Conservation (phyloP, 169 alveolate species). For the Perkinsus marinus region DNA sequence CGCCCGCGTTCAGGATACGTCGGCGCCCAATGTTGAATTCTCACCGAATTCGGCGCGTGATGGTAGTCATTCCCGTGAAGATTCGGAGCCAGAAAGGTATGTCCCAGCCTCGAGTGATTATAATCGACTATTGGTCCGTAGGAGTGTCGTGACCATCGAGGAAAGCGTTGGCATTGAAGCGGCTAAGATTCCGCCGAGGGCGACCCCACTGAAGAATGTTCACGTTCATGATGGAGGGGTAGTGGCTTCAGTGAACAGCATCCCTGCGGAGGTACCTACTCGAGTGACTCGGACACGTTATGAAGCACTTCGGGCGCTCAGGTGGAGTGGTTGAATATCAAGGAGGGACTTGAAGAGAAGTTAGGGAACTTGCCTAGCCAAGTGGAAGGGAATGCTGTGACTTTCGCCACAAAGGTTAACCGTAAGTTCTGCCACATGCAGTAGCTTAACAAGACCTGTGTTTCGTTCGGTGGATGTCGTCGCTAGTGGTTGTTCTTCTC, state of each 20-base stretch:
- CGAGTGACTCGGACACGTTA: too few species aligned
- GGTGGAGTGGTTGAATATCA: neutral
- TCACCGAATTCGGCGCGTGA: too few species aligned
- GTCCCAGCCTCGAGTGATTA: too few species aligned
- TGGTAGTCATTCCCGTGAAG: too few species aligned
- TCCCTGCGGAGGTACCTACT: too few species aligned
- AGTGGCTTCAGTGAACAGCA: neutral
- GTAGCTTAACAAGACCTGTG: too few species aligned
- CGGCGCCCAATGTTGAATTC: too few species aligned
- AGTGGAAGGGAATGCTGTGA: neutral
- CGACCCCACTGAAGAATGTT: neutral
- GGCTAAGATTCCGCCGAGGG: neutral
- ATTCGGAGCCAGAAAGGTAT: too few species aligned
- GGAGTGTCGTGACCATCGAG: neutral
- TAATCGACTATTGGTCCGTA: too few species aligned
- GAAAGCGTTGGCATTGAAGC: neutral
- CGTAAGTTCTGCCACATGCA: too few species aligned
- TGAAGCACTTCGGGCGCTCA: neutral
- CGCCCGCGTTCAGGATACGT: too few species aligned
- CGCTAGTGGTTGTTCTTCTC: neutral
- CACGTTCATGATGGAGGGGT: neutral
- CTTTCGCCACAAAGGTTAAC: neutral
- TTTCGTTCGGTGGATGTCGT: too few species aligned
- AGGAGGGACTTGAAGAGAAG: neutral
- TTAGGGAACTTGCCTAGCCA: neutral